Base-by-base conservation (phyloP, 2,329 filamentous ascomycete genomes). In the Westerdykella sp. region DNA sequence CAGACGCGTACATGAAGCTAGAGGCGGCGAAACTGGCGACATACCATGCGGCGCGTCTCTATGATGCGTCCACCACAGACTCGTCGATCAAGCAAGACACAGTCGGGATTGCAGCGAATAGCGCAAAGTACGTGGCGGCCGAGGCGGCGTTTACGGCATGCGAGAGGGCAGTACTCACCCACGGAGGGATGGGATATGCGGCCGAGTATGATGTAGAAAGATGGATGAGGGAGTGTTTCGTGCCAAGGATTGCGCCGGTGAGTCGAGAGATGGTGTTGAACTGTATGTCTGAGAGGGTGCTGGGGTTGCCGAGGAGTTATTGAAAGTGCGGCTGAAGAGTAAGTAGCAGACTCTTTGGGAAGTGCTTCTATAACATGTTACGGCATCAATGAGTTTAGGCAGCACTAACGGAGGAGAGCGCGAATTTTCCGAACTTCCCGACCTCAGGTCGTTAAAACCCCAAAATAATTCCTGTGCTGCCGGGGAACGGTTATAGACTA, bases 261-360 rank as follows among this genome's bases (percentile, higher is more conserved):
- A 79, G 75, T 51, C 62, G 75, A 42, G 84, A 87, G 68, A 87
- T 87, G 84, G 85, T 87, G 41, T 69, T 85, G 70, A 87, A 87
- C 51, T 87, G 81, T 60, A 76, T 87, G 11, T 74, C 76, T 2
- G 83, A 87, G 60, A 85, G 79, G 67, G 83, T 79, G 0, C 63
- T 87, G n/a, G 68, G 73, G 3, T 55, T 87, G 21, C 84, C 84
- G 1, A 71, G 80, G 45, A 87, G 82, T 56, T 88, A 87, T 51
- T 86, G 25, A 28, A 28, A 3, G 25, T 3, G 7, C 7, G 7
- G 4, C 3, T 12, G 25, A 3, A 21, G 18, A 21, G 25, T 28
- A 28, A 2, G 7, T n/a, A 10, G 25, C 9, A 28, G 7, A 12
- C n/a, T 28, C 7, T 7, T 10, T 9, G 7, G 25, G 25, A n/a